Evolutionary conservation across 768 basidiomycete genomes (phyloP), one percentile per base, ranked within the genome.

Genomic region (Leccinum arenicola): DNA sequence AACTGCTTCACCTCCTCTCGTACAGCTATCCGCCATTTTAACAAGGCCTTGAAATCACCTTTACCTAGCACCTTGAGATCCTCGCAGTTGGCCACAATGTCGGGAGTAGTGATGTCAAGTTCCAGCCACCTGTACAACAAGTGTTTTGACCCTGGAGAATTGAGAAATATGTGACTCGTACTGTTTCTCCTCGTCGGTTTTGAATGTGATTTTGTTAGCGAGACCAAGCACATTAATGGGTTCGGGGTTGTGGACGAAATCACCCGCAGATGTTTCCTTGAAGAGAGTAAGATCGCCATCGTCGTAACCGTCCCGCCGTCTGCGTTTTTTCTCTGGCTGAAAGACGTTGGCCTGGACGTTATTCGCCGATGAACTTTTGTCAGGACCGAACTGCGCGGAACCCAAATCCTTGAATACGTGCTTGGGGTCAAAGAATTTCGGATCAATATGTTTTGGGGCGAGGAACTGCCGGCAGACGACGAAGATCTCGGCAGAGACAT

Each of bases 401-500:
- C 85, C 77, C 21, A 92, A 78, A 53, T 98, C 96, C 73, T 97
- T 95, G 83, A 99, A 99, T 62, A 99, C 97, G 69, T 98, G 93
- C 70, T 87, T 93, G 3, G 96, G 93, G 72, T 98, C 95, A 61
- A 99, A 86, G 76, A 99, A 97, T 75, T 96, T 97, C 14, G 96
- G 95, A 69, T 99, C 97, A 66, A 99, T 96, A 66, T 89, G 83
- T 74, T 92, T 94, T 3, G 97, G 97, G 9, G 95, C 94, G 58
- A 93, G 82, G 77, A 93, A 99, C 58, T 92, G 93, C 57, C 88
- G 89, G 74, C 97, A 99, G 52, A 98, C 93, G 66, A 99, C 97
- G 80, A 99, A 99, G 70, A 99, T 99, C 76, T 99, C 97, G 12
- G 97, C 97, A 48, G 97, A 99, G 48, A 99, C 97, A 77, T 96